These are phyloP conservation scores for Striga hermonthica DNA, from an alignment of 305 asterid genomes.

Conservation along the genomic window DNA sequence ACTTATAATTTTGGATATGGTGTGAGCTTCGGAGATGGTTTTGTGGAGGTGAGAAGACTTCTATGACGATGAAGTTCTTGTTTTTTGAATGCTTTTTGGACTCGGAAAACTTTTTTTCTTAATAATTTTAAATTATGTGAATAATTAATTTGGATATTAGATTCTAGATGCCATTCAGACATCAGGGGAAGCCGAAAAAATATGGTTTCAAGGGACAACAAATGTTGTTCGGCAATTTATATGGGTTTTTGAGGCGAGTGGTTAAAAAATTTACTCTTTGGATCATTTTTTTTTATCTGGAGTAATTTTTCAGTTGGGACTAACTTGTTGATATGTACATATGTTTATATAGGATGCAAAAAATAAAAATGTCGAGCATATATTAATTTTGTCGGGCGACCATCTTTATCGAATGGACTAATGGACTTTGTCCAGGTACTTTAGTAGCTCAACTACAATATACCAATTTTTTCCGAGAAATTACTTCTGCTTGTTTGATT, in stretches of 20 bases:
- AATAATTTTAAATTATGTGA: neutral
- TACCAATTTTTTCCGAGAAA: neutral
- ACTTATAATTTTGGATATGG: constrained; percentile 82
- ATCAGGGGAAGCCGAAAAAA: constrained; percentile 84
- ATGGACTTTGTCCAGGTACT: constrained; percentile 96
- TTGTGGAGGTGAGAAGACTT: constrained; percentile 71
- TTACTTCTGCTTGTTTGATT: neutral
- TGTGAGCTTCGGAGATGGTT: constrained; percentile 85
- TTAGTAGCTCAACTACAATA: neutral
- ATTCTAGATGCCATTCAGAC: constrained; percentile 98
- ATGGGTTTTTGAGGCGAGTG: constrained; percentile 95
- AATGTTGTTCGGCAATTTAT: constrained; percentile 92
- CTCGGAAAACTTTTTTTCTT: neutral
- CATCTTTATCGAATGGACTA: constrained; percentile 97
- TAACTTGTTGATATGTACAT: constrained; percentile 24
- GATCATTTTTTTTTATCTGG: neutral
- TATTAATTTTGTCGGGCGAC: constrained; percentile 86
- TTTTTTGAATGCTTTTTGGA: neutral
- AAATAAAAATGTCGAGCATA: constrained; percentile 70
- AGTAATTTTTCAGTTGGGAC: neutral
- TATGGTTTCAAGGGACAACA: constrained; percentile 98
- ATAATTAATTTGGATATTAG: constrained; percentile 34
- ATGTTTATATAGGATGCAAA: constrained; percentile 61
- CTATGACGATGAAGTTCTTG: too few relatives aligned
- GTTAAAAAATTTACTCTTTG: neutral